Base-by-base conservation (phyloP, 2,329 filamentous ascomycete species). In the Coleophoma cylindrospora region DNA sequence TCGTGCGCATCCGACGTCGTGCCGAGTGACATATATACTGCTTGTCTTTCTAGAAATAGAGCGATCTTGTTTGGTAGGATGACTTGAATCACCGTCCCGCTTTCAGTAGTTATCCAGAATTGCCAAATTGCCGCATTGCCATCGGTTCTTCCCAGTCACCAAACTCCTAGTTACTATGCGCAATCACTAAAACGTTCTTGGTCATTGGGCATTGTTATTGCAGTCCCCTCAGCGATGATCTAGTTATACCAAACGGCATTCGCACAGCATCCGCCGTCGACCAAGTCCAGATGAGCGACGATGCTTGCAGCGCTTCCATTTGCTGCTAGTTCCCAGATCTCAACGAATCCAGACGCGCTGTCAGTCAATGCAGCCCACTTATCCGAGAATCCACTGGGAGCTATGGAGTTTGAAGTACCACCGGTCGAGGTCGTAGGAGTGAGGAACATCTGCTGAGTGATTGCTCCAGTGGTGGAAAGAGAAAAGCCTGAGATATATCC, bases 401-500 rank as follows among this genome's bases (percentile, higher is more conserved):
- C 40, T 4, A 56, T 52, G 2, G 43, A 38, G 14, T 56, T 56
- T 13, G 54, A 49, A 17, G 38, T 37, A 14, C 52, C 54, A 5
- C 54, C 54, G 34, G 48, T 51, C 11, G 19, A 48, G 3, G 44
- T 54, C 0, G 54, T 54, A 3, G 51, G 40, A 10, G 21, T 43
- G 2, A 56, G 22, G 45, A 56, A 56, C 6, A 52, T 41, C 46
- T 56, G 54, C 2, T 27, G 21, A 12, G 32, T 36, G 43, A 56
- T 56, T 10, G 13, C 37, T 3, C 52, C 52, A 19, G 44, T 22
- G 3, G 34, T 14, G 4, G 44, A 33, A n/a, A 56, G 37, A 3
- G 22, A 34, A 21, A 54, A 56, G 15, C 45, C 52, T 10, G 54
- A 56, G 41, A 56, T 56, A 14, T 52, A 56, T 8, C 54, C 54